Percentiles rank a stretch among this genome's conserved stretches.
phyloP scores from a whole-genome alignment of 805 yeast species.

The Kazachstania taianensis region DNA sequence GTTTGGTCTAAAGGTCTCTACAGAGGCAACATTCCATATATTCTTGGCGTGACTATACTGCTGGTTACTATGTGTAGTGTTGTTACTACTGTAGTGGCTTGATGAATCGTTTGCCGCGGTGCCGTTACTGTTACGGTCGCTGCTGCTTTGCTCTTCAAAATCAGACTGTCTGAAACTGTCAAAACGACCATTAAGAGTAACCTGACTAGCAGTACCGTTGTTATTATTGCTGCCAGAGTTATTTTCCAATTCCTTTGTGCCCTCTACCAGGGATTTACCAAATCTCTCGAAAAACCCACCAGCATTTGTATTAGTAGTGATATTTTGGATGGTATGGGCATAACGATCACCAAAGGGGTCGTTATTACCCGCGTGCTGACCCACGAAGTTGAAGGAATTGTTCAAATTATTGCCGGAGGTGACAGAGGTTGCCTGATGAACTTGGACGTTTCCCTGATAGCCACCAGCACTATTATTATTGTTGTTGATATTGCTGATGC shows the following conservation, averaged over 20 bases:
- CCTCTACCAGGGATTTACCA: constrained; percentile 28
- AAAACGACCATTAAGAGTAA: constrained; percentile 3
- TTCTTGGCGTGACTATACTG: constrained; percentile 5
- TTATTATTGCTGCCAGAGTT: background rate
- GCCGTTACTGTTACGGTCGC: constrained; percentile 4
- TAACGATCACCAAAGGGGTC: background rate
- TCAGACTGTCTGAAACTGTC: constrained; percentile 3
- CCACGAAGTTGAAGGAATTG: no score
- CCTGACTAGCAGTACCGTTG: constrained; percentile 3
- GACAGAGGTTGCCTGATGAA: constrained; percentile 2
- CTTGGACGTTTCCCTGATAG: background rate
- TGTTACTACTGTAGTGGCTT: background rate
- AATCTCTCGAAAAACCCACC: constrained; percentile 28
- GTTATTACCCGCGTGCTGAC: constrained; percentile 1
- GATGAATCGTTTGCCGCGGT: constrained; percentile 4
- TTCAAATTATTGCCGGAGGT: background rate
- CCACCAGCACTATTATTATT: background rate
- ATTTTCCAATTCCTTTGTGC: constrained; percentile 27
- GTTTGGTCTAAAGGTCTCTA: constrained; percentile 22
- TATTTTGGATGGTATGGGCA: constrained; percentile 2
- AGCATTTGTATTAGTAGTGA: constrained; percentile 1
- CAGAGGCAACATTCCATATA: constrained; percentile 23
- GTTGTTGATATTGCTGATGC: constrained; percentile 1
- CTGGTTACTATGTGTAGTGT: background rate
- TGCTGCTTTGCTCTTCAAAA: constrained; percentile 2